Evolutionary conservation across 345 rosid genomes (phyloP), one percentile per base, ranked within the genome.

Genomic region (Eucalyptus tenuipes): DNA sequence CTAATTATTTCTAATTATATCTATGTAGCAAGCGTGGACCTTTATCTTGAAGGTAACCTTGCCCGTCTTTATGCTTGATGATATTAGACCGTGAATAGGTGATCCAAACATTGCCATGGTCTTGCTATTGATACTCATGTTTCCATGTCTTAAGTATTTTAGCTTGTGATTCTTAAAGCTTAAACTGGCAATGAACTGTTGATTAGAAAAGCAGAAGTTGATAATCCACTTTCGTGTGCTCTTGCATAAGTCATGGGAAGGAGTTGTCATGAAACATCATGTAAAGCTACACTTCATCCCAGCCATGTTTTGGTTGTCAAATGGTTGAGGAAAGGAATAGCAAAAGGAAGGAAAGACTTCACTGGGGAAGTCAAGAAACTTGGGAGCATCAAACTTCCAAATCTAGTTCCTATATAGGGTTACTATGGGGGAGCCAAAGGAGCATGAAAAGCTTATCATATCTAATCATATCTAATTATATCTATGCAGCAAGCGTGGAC

Each of bases 321-420:
- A 92, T 94, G 99, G 96, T 92, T 96, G 84, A 95, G 93, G 88
- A 96, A 95, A 90, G 99, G 98, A 86, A 94, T 94, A 88, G 94
- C 95, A 9, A 97, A 97, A 93, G 93, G 95, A 42, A 94, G 90
- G 89, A 96, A 95, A 92, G 99, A 97, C 88, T 97, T 97, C 87
- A 93, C 97, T 27, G 94, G 97, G 92, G 98, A 97, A 92, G 93
- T 95, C 87, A 94, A 94, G 95, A 97, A 97, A 91, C 98, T 97
- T 44, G 98, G 97, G 81, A 92, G 86, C 91, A 94, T 97, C 93
- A 94, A 94, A 85, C 99, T 96, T 90, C 97, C 97, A 40, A 95
- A 96, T 92, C 94, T 97, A 89, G 94, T 95, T 88, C 95, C 96
- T 84, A 90, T 96, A 88, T 94, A 68, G 40, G 99, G 97, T 90